Evolutionary conservation across 2,329 filamentous ascomycete genomes (phyloP).

Genomic region (Aspergillus piperis): DNA sequence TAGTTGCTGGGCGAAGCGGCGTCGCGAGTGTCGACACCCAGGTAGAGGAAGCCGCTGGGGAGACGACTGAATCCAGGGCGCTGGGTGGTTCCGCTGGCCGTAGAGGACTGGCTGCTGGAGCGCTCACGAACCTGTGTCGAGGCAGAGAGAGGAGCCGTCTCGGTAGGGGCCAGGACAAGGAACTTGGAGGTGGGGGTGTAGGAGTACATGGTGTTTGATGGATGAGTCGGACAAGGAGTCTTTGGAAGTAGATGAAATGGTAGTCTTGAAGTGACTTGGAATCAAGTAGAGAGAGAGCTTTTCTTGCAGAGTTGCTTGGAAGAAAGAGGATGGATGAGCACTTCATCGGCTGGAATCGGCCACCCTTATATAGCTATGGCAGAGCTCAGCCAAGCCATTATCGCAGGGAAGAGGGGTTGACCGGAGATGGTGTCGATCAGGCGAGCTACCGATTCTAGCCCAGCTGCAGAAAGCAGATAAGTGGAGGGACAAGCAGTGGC

Average conservation of each 20-base stretch:
- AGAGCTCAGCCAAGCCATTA: conserved; percentile 17
- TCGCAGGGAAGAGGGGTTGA: conserved; percentile 26
- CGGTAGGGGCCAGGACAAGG: conserved; percentile 33
- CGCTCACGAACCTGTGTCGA: conserved; percentile 19
- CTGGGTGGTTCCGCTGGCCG: conserved; percentile 9
- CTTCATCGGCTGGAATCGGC: conserved; percentile 16
- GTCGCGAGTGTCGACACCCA: conserved; percentile 25
- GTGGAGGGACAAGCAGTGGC: not conserved
- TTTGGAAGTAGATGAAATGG: not conserved
- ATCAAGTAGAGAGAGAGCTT: not conserved
- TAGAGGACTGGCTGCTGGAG: conserved; percentile 32
- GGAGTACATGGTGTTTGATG: conserved; percentile 31
- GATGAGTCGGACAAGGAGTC: not conserved
- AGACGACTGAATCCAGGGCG: conserved; percentile 14
- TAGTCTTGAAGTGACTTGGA: not conserved
- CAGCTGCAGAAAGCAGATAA: conserved; percentile 13
- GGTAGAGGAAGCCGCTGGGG: conserved; percentile 31
- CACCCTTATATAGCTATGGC: conserved; percentile 30
- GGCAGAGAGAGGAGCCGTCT: conserved; percentile 29
- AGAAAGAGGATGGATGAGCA: conserved; percentile 11
- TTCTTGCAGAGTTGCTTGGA: not conserved
- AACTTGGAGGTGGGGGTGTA: conserved; percentile 31
- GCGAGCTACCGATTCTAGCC: conserved; percentile 20
- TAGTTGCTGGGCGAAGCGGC: not conserved
- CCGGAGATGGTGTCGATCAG: conserved; percentile 28